phyloP scores from a whole-genome alignment of 2,329 filamentous ascomycete species.

The Trichoderma koningii region DNA sequence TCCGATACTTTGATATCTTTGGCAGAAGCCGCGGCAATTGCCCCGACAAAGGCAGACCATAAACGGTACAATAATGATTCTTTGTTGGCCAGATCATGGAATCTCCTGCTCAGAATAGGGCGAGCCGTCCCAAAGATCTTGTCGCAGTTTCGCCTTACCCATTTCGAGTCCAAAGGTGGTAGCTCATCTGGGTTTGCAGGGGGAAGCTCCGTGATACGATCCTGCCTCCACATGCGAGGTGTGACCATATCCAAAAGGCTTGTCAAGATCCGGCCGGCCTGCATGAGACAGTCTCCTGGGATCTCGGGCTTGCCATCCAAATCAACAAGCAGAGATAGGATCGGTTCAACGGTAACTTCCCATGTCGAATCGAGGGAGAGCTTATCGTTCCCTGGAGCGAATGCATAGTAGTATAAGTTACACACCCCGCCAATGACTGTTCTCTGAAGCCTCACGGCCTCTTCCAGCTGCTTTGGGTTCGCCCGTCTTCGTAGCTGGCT shows the following conservation, averaged over 20 bases:
- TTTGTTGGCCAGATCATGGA: constrained; percentile 62
- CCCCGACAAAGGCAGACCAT: constrained; percentile 63
- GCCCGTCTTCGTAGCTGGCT: constrained; percentile 69
- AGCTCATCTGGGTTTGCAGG: constrained; percentile 70
- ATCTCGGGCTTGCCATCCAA: constrained; percentile 41
- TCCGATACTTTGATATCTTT: constrained; percentile 89
- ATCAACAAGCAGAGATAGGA: constrained; percentile 61
- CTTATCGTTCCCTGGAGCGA: constrained; percentile 68
- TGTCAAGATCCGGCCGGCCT: constrained; percentile 69
- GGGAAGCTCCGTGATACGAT: constrained; percentile 64
- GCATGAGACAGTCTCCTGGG: constrained; percentile 54
- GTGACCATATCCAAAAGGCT: constrained; percentile 66
- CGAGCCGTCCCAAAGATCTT: constrained; percentile 65
- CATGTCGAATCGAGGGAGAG: constrained; percentile 75
- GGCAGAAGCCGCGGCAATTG: constrained; percentile 66
- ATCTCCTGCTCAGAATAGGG: constrained; percentile 62
- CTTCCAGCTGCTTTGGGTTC: constrained; percentile 57
- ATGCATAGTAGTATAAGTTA: constrained; percentile 79
- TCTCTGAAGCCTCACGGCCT: constrained; percentile 52
- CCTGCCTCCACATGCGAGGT: constrained; percentile 70
- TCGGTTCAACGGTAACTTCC: constrained; percentile 69
- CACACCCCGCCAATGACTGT: constrained; percentile 70
- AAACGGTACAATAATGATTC: constrained; percentile 56
- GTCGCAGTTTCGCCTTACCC: constrained; percentile 73
- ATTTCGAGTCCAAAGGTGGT: constrained; percentile 81